Conservation (phyloP, 106 monocot species). For the Dendrobium officinale region DNA sequence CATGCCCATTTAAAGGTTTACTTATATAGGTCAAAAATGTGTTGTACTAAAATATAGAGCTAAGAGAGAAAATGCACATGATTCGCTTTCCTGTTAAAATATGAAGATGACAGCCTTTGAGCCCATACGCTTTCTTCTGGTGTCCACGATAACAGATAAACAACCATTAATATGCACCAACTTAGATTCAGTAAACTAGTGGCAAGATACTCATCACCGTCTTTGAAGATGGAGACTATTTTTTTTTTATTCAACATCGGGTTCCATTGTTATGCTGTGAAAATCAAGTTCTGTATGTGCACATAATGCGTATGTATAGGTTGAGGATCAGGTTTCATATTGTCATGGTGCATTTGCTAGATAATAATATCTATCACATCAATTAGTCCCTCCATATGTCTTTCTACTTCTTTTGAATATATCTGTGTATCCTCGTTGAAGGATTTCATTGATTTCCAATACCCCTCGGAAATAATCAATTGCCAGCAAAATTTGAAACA, state of each 20-base stretch:
- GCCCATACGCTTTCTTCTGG: conserved; percentile 68
- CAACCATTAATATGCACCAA: conserved; percentile 44
- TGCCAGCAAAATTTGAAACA: no score
- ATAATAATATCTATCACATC: conserved; percentile 53
- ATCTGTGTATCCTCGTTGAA: conserved; percentile 57
- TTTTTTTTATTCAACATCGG: conserved; percentile 40
- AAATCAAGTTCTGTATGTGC: conserved; percentile 47
- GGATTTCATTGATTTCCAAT: conserved; percentile 46
- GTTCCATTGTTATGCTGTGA: conserved; percentile 63
- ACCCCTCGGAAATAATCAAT: no score
- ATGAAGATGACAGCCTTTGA: conserved; percentile 54
- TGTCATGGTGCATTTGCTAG: conserved; percentile 54
- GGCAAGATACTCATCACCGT: conserved; percentile 47
- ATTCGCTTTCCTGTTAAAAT: conserved; percentile 9
- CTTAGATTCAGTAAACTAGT: conserved; percentile 66
- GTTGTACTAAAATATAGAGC: not conserved
- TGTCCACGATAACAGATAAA: conserved; percentile 43
- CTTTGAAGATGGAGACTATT: conserved; percentile 40
- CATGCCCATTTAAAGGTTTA: no score
- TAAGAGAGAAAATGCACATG: not conserved
- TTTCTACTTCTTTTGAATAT: not conserved
- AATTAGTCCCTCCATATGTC: conserved; percentile 28
- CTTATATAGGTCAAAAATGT: no score
- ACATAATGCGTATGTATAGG: conserved; percentile 50
- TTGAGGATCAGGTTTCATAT: conserved; percentile 73